Conservation (phyloP, 192 early-diverging fungal genomes). For the Umbelopsis sp. region DNA sequence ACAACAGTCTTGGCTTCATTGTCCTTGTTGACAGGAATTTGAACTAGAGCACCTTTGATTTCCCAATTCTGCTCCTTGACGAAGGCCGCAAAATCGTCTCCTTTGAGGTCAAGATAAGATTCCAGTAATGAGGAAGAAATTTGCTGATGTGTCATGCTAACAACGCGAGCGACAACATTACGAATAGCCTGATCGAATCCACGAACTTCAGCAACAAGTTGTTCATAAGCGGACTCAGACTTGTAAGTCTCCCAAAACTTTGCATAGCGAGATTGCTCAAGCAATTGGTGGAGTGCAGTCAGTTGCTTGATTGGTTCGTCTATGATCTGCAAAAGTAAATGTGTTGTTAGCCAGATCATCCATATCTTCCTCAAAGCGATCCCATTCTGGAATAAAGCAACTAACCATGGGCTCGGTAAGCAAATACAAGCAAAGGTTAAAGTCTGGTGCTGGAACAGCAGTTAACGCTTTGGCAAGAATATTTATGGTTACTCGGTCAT, state of each 20-base stretch:
- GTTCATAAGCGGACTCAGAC: constrained; percentile 55
- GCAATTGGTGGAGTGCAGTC: constrained; percentile 69
- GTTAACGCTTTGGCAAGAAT: constrained; percentile 85
- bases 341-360: neutral
- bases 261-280: constrained; percentile 76
- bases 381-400: neutral
- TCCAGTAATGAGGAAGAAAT: constrained; percentile 62
- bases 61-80: constrained; percentile 66
- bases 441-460: constrained; percentile 84
- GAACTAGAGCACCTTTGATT: constrained; percentile 55
- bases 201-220: constrained; percentile 61
- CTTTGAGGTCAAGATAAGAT: constrained; percentile 69
- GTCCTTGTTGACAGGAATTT: constrained; percentile 78
- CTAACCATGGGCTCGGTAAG: constrained; percentile 73
- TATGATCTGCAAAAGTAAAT: constrained; percentile 28
- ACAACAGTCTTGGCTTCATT: constrained; percentile 86
- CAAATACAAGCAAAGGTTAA: constrained; percentile 88
- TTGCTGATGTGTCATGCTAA: constrained; percentile 82
- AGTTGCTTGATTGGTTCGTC: constrained; percentile 61
- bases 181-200: constrained; percentile 79
- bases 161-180: constrained; percentile 68
- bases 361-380: no score
- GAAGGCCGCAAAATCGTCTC: constrained; percentile 62
- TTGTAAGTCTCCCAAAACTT: constrained; percentile 72
- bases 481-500: constrained; percentile 68